A percentile compares a stretch with the other conserved stretches of the same genome.
Evolutionary conservation across 1,284 basidiomycete genomes (phyloP).

Genomic region (Sanguinoderma infundibulare): DNA sequence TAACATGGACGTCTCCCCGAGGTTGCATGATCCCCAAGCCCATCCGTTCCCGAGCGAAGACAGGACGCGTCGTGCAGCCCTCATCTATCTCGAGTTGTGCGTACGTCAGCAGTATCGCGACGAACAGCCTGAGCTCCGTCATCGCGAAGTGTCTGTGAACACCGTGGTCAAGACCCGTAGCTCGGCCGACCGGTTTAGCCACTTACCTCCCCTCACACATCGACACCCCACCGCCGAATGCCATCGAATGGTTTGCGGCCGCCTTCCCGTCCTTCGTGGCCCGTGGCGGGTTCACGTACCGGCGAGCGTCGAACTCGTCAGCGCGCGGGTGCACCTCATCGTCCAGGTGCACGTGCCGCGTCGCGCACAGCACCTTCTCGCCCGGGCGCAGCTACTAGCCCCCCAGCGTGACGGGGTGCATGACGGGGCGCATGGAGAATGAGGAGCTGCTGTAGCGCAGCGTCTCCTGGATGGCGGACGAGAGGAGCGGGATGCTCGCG

Average conservation of each 20-base stretch:
- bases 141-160: conserved; percentile 23
- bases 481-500: conserved; percentile 30
- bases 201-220: conserved; percentile 32
- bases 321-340: conserved; percentile 27
- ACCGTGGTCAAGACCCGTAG: neutral
- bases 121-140: conserved; percentile 22
- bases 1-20: conserved; percentile 21
- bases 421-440: conserved; percentile 36
- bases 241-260: conserved; percentile 29
- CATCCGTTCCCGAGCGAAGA: conserved; percentile 16
- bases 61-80: conserved; percentile 12
- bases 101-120: conserved; percentile 20
- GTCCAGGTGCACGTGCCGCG: conserved; percentile 29
- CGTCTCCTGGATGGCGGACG: conserved; percentile 39
- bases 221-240: conserved; percentile 31
- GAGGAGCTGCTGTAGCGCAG: conserved; percentile 36
- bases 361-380: conserved; percentile 33
- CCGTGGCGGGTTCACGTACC: conserved; percentile 23
- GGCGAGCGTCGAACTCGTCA: conserved; percentile 18
- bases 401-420: conserved; percentile 24
- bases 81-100: conserved; percentile 19
- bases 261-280: conserved; percentile 25
- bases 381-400: conserved; percentile 25
- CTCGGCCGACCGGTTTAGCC: neutral
- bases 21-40: conserved; percentile 23